Evolutionary conservation across 495 filamentous ascomycete species (phyloP), one percentile per base, ranked within the genome.

Genomic region (Talaromyces trachyspermus): DNA sequence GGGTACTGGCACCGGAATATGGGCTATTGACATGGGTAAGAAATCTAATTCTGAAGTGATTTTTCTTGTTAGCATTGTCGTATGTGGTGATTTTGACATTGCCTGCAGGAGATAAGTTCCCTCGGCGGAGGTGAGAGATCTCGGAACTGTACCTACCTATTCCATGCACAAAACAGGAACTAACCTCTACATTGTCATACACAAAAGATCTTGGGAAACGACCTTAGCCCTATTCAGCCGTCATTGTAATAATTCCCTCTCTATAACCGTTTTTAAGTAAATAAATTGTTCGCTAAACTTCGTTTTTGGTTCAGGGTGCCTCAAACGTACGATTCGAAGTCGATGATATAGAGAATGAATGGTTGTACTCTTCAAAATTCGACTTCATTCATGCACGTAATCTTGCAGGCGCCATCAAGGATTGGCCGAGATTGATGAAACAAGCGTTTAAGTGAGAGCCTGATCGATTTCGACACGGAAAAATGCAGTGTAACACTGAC

Each of bases 331-430:
- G 60, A 12, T 81, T 80, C 46, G 66, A 73, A 46, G 63, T 79
- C 26, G 74, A 79, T 46, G 76, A 78, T 51, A 55, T 65, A 27
- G 64, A 72, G 9, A 50, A 50, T 1, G 57, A 60, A 5, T 78
- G 73, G 74, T 60, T 64, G 32, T 72, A 66, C 53, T 44, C 59
- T 0, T 51, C 62, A 12, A 46, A 56, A 14, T 80, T 79, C 50
- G 79, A 81, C 59, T 74, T 70, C 46, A 65, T 81, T 38, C 76
- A 83, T 55, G 53, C 69, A 6, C 75, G 79, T 4, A 75, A 69
- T 49, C 54, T 83, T 15, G 62, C 68, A 37, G 75, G 76, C 19
- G 63, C 63, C 6, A 60, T 81, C n/a, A 20, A 49, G 7, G 68
- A 80, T 51, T 82, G 74, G 75, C 50, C 60, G 2, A 56, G 51